Evolutionary conservation across 2,329 filamentous ascomycete species (phyloP).

Genomic region (Diaporthe citrichinensis): DNA sequence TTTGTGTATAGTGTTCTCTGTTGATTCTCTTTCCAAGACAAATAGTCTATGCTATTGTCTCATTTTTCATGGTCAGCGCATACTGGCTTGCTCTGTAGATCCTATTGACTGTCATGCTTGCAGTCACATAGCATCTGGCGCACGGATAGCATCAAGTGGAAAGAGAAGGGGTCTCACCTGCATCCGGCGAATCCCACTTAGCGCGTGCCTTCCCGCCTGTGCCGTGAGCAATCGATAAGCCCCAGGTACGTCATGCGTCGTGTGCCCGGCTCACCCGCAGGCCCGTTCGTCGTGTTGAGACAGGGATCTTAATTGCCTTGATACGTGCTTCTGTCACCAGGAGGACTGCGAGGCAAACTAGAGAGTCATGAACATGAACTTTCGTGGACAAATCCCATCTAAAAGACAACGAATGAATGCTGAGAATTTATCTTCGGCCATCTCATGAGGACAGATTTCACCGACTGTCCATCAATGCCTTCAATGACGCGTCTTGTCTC

Average conservation of each 20-base stretch:
- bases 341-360: not conserved
- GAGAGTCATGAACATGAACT: slow-evolving; percentile 4
- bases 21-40: not conserved
- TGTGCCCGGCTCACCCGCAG: slow-evolving; percentile 24
- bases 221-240: slow-evolving; percentile 27
- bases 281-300: not conserved
- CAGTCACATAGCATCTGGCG: not conserved
- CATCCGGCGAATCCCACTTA: slow-evolving; percentile 22
- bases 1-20: not conserved
- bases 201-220: slow-evolving; percentile 24
- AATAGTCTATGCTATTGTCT: slow-evolving; percentile 7
- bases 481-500: not conserved
- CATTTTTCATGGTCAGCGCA: not conserved
- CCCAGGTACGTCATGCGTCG: slow-evolving; percentile 22
- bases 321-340: slow-evolving; percentile 14
- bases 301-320: slow-evolving; percentile 25
- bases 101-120: not conserved
- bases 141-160: not conserved
- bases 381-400: not conserved
- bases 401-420: not conserved
- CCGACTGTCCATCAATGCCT: not conserved
- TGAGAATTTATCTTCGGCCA: not conserved
- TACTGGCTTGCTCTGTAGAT: not conserved
- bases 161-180: slow-evolving; percentile 26
- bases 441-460: not conserved